A percentile compares a stretch with the other conserved stretches of the same genome.
phyloP scores from a whole-genome alignment of 2,329 filamentous ascomycete genomes.

The Chrysosporium queenslandicum region DNA sequence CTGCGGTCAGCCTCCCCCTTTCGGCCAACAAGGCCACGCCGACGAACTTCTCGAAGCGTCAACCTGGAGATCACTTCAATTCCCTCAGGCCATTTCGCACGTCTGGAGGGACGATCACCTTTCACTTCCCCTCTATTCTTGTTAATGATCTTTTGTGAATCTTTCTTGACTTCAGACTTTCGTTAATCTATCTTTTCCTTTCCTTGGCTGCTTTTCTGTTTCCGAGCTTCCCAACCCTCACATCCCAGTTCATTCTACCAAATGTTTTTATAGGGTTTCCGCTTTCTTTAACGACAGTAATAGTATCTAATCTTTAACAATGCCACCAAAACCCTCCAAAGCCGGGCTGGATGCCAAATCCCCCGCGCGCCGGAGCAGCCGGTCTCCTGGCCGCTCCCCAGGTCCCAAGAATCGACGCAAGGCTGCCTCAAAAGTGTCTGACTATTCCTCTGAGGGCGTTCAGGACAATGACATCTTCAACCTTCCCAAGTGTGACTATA shows the following conservation, averaged over 20 bases:
- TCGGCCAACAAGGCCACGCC: not conserved
- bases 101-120: constrained; percentile 2
- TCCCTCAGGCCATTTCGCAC: not conserved
- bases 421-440: constrained; percentile 25
- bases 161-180: constrained; percentile 18
- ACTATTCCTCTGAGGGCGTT: constrained; percentile 46
- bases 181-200: constrained; percentile 26
- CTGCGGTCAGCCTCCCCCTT: constrained; percentile 2
- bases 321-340: constrained; percentile 20
- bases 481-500: constrained; percentile 73
- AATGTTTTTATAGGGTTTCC: constrained; percentile 4
- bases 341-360: constrained; percentile 31
- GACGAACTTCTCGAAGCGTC: not conserved
- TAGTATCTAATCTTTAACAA: constrained; percentile 16
- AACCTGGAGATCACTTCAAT: too few species aligned
- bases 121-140: constrained; percentile 17
- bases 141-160: constrained; percentile 20
- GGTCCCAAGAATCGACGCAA: constrained; percentile 31
- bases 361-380: constrained; percentile 25
- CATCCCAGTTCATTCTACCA: not conserved
- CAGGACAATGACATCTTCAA: constrained; percentile 86
- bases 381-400: constrained; percentile 34
- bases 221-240: not conserved
- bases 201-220: constrained; percentile 16
- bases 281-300: constrained; percentile 6